Conservation (phyloP, 345 rosid genomes). For the sweet orange (Citrus sinensis) region DNA sequence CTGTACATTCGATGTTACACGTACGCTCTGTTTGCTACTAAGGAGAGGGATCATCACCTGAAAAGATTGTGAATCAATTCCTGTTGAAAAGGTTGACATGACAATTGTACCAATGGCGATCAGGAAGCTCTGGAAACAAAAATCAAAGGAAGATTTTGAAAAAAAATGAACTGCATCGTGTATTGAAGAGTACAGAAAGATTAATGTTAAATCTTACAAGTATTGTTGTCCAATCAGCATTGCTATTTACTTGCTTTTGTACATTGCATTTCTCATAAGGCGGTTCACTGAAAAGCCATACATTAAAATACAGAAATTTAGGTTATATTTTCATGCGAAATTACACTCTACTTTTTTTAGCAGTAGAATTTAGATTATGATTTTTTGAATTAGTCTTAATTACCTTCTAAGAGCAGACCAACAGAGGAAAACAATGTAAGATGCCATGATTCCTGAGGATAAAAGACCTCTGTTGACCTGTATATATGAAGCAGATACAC, state of each 20-base stretch:
- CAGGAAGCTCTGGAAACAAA: conserved; percentile 58
- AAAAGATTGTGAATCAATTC: conserved; percentile 84
- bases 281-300: conserved; percentile 64
- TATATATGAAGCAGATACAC: not conserved
- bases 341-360: too few species aligned
- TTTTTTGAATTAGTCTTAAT: not conserved
- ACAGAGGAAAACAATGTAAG: conserved; percentile 81
- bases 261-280: conserved; percentile 47
- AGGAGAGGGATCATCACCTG: conserved; percentile 37
- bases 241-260: conserved; percentile 33
- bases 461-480: conserved; percentile 77
- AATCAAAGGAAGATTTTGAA: not conserved
- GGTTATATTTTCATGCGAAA: not conserved
- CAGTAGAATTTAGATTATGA: not conserved
- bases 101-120: conserved; percentile 79
- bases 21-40: not conserved
- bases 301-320: conserved; percentile 2
- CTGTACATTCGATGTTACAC: not conserved
- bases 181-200: not conserved
- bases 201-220: conserved; percentile 43
- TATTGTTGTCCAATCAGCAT: conserved; percentile 65
- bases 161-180: not conserved
- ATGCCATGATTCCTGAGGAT: conserved; percentile 87
- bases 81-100: conserved; percentile 90
- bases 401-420: conserved; percentile 98